Conservation (phyloP, 2,329 filamentous ascomycete genomes). For the Hypoxylon sp. region DNA sequence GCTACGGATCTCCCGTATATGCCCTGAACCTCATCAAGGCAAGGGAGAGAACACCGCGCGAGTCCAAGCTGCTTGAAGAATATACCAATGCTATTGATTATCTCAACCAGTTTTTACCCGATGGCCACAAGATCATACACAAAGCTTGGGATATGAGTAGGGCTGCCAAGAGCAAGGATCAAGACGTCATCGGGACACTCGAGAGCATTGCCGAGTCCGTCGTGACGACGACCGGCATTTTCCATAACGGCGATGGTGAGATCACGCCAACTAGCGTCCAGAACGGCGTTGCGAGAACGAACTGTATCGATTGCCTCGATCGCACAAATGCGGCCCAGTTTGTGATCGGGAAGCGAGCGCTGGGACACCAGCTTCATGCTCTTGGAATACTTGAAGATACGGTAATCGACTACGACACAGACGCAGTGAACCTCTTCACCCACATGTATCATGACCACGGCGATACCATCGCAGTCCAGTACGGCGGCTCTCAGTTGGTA, state of each 20-base stretch:
- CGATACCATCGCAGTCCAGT: slow-evolving; percentile 96
- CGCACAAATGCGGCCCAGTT: slow-evolving; percentile 98
- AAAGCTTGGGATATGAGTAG: slow-evolving; percentile 98
- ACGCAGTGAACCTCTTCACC: slow-evolving; percentile 94
- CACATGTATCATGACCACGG: slow-evolving; percentile 99
- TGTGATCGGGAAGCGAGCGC: slow-evolving; percentile 91
- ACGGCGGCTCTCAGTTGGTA: slow-evolving; percentile 94
- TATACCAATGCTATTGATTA: slow-evolving; percentile 89
- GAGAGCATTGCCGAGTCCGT: slow-evolving; percentile 91
- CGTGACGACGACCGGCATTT: slow-evolving; percentile 86
- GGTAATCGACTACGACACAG: slow-evolving; percentile 89
- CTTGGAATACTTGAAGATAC: slow-evolving; percentile 84
- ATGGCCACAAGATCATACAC: slow-evolving; percentile 86
- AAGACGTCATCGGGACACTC: slow-evolving; percentile 92
- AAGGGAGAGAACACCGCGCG: slow-evolving; percentile 84
- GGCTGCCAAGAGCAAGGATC: slow-evolving; percentile 87
- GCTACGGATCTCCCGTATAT: slow-evolving; percentile 92
- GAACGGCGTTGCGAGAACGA: slow-evolving; percentile 92
- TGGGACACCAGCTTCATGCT: slow-evolving; percentile 91
- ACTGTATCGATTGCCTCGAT: slow-evolving; percentile 97
- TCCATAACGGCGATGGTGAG: slow-evolving; percentile 84
- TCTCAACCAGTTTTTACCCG: slow-evolving; percentile 90
- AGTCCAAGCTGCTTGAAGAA: slow-evolving; percentile 88
- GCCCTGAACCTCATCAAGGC: slow-evolving; percentile 91
- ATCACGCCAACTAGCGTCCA: slow-evolving; percentile 75